Conservation (phyloP, 2,329 filamentous ascomycete genomes). For the Capronia epimyces region DNA sequence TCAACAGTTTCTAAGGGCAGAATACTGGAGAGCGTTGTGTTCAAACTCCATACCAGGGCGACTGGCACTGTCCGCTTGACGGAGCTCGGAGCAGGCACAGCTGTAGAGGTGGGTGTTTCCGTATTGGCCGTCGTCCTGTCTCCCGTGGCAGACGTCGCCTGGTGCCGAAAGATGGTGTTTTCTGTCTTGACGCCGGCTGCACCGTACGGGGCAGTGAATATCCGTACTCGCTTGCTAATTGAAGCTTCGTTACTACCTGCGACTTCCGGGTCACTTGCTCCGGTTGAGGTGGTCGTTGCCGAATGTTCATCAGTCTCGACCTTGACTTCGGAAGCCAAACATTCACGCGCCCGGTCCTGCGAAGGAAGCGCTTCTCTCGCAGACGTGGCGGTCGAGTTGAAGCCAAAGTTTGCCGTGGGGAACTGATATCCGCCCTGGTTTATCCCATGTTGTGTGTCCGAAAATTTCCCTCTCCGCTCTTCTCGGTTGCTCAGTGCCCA, state of each 20-base stretch:
- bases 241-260: not conserved
- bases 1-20: slow-evolving; percentile 5
- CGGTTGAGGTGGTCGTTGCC: not conserved
- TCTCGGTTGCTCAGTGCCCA: too few species aligned
- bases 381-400: too few species aligned
- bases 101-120: too few species aligned
- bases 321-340: too few species aligned
- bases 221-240: not conserved
- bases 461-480: too few species aligned
- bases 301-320: too few species aligned
- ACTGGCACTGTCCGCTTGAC: not conserved
- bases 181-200: not conserved
- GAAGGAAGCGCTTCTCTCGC: too few species aligned
- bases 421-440: too few species aligned
- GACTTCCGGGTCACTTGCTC: not conserved
- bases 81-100: not conserved
- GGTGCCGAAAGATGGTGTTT: not conserved
- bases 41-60: not conserved
- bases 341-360: too few species aligned
- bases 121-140: not conserved
- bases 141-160: not conserved
- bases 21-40: slow-evolving; percentile 2
- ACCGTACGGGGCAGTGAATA: not conserved
- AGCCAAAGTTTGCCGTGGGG: too few species aligned
- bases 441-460: too few species aligned